Percentiles rank a stretch among this genome's conserved stretches.
phyloP scores from a whole-genome alignment of 345 rosid species.

The Cardamine occulta region DNA sequence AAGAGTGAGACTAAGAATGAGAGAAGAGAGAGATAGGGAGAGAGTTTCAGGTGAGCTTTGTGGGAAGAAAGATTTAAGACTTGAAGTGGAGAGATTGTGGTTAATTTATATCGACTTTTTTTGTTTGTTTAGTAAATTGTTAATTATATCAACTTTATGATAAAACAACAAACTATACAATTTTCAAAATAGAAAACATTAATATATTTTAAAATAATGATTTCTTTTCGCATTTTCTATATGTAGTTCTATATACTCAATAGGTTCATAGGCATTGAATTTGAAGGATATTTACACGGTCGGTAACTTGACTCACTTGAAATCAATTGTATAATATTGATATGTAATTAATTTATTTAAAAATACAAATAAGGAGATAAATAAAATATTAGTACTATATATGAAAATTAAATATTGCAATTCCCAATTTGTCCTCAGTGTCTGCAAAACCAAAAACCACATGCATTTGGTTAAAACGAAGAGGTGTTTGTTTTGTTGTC shows the following conservation, averaged over 20 bases:
- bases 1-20: not conserved
- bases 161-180: not conserved
- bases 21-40: constrained; percentile 24
- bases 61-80: constrained; percentile 24
- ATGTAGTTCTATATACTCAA: not conserved
- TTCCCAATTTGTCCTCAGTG: constrained; percentile 37
- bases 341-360: not conserved
- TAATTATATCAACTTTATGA: constrained; percentile 18
- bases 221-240: not conserved
- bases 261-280: not conserved
- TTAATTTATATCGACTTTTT: not conserved
- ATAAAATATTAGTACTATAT: not conserved
- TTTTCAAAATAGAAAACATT: not conserved
- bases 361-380: not conserved
- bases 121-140: not conserved
- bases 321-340: not conserved
- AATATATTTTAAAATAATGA: not conserved
- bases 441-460: constrained; percentile 32
- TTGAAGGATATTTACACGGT: not conserved
- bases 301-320: not conserved
- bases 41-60: constrained; percentile 40
- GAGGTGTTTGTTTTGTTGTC: constrained; percentile 43
- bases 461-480: constrained; percentile 45
- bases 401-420: not conserved
- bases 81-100: constrained; percentile 17